A percentile compares a stretch with the other conserved stretches of the same genome.
phyloP scores from a whole-genome alignment of 192 early-diverging fungal species.

The Entrophospora sp. region DNA sequence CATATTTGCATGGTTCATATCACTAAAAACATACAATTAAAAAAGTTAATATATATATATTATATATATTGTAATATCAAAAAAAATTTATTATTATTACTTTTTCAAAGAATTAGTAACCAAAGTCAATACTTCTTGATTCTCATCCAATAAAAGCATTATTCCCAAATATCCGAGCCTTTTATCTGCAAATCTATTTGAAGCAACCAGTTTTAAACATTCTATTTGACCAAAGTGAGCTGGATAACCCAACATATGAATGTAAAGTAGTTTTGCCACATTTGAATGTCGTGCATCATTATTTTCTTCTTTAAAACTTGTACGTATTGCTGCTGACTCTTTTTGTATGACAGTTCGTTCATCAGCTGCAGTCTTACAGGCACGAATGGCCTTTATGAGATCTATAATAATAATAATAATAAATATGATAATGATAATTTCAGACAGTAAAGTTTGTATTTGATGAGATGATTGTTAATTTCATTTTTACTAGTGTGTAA shows the following conservation, averaged over 20 bases:
- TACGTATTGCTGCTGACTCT: constrained; percentile 92
- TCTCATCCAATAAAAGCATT: constrained; percentile 96
- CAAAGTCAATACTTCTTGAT: constrained; percentile 92
- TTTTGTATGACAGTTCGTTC: constrained; percentile 96
- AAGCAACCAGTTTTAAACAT: constrained; percentile 95
- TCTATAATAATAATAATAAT: constrained; percentile 47
- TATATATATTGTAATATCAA: too few relatives aligned
- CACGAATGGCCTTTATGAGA: constrained; percentile 96
- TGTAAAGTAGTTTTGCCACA: constrained; percentile 95
- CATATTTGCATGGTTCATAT: constrained; percentile 93
- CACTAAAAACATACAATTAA: too few relatives aligned
- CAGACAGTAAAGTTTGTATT: too few relatives aligned
- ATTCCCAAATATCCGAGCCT: constrained; percentile 97
- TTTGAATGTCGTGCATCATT: constrained; percentile 84
- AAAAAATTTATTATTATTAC: too few relatives aligned
- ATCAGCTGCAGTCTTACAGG: constrained; percentile 97
- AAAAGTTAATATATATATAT: too few relatives aligned
- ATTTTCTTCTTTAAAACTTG: constrained; percentile 95
- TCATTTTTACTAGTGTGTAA: too few relatives aligned
- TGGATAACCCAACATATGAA: constrained; percentile 97
- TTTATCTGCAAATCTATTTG: constrained; percentile 90
- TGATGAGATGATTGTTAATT: too few relatives aligned
- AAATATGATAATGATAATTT: too few relatives aligned
- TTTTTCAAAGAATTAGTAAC: constrained; percentile 98
- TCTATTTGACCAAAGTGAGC: constrained; percentile 99